Conservation (phyloP, 768 basidiomycete genomes). For the Suillus plorans region DNA sequence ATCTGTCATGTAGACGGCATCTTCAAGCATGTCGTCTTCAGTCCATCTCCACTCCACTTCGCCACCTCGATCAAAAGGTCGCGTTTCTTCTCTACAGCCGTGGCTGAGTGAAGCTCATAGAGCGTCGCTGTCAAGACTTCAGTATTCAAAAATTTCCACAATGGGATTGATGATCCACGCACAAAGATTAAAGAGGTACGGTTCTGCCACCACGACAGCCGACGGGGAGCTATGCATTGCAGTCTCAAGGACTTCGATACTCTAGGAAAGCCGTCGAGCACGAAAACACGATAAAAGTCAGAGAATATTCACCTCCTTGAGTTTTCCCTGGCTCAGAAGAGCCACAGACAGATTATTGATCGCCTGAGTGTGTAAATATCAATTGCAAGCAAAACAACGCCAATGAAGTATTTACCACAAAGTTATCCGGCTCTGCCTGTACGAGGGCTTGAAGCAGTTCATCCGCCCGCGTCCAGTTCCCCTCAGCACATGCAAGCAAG, state of each 20-base stretch:
- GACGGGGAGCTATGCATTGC: slow-evolving; percentile 66
- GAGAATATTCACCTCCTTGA: slow-evolving; percentile 57
- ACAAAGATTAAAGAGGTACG: slow-evolving; percentile 86
- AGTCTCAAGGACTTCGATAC: slow-evolving; percentile 65
- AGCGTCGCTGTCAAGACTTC: slow-evolving; percentile 59
- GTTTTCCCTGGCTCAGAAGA: slow-evolving; percentile 64
- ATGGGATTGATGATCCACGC: slow-evolving; percentile 27
- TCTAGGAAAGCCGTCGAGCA: slow-evolving; percentile 38
- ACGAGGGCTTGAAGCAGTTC: slow-evolving; percentile 44
- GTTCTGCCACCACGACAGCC: slow-evolving; percentile 73
- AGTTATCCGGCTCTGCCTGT: slow-evolving; percentile 56
- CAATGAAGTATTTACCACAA: slow-evolving; percentile 44
- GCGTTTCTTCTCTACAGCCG: slow-evolving; percentile 74
- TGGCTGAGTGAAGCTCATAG: slow-evolving; percentile 76
- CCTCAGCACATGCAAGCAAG: slow-evolving; percentile 63
- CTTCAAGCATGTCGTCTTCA: slow-evolving; percentile 75
- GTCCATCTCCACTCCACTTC: slow-evolving; percentile 84
- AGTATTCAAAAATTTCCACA: background rate
- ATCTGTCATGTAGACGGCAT: slow-evolving; percentile 48
- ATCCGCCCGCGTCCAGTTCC: slow-evolving; percentile 63
- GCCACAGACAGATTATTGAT: slow-evolving; percentile 78
- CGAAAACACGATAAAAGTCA: background rate
- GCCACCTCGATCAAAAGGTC: slow-evolving; percentile 73
- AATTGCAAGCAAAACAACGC: background rate
- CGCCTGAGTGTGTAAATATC: slow-evolving; percentile 40